Evolutionary conservation across 495 filamentous ascomycete species (phyloP).

Genomic region (Aspergillus panamensis): DNA sequence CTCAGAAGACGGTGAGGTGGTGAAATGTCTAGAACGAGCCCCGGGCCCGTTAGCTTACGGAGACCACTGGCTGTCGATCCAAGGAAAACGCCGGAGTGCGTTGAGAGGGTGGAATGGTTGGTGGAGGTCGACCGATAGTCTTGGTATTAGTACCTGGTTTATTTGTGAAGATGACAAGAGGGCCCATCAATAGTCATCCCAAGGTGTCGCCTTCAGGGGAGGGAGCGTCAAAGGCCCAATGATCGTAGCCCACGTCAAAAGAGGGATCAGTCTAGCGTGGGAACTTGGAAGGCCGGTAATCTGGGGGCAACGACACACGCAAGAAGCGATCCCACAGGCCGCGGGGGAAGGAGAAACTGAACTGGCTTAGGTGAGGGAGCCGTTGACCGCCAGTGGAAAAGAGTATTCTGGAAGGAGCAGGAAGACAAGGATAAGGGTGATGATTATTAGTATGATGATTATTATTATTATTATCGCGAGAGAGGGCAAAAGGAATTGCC

Average conservation of each 20-base stretch:
- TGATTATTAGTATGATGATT: too few relatives aligned
- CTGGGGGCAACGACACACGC: constrained; percentile 12
- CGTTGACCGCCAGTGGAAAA: neutral
- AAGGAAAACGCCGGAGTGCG: constrained; percentile 14
- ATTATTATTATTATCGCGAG: neutral
- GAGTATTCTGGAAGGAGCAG: constrained; percentile 8
- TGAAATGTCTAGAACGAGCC: constrained; percentile 39
- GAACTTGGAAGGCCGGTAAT: constrained; percentile 12
- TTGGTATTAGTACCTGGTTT: constrained; percentile 7
- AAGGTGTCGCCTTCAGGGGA: constrained; percentile 27
- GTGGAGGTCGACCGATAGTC: neutral
- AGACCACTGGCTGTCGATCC: constrained; percentile 15
- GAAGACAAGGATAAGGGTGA: too few relatives aligned
- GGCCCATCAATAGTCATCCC: neutral
- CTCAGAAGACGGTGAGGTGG: constrained; percentile 18
- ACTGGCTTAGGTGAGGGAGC: neutral
- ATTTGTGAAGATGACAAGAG: neutral
- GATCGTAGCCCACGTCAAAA: constrained; percentile 41
- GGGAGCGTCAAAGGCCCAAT: constrained; percentile 34
- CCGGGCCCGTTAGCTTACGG: constrained; percentile 16
- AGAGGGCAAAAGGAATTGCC: neutral
- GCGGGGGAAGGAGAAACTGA: constrained; percentile 3
- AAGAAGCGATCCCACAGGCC: constrained; percentile 7
- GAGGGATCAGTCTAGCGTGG: constrained; percentile 16
- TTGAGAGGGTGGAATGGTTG: constrained; percentile 6